Evolutionary conservation across 2,329 filamentous ascomycete genomes (phyloP), one percentile per base, ranked within the genome.

Genomic region (Endocalyx cinctus): DNA sequence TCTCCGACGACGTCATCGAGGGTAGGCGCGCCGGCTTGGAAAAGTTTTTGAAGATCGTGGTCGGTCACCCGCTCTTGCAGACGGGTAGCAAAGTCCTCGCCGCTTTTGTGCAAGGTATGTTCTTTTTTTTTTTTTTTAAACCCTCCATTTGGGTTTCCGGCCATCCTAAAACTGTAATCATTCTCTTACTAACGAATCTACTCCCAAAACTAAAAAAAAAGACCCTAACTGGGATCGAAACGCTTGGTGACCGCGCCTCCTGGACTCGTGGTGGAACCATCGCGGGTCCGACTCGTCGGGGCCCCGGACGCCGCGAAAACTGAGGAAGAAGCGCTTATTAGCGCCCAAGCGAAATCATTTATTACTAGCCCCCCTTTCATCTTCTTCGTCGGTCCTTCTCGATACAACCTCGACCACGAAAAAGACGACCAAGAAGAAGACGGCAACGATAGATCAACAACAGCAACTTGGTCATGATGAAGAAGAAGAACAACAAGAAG

Each of bases 1-100:
- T 98, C 69, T 94, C 86, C 54, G 92, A 98, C 66, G 89, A 95
- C 59, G 90, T 98, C 54, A 98, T 98, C 59, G 92, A 97, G 70
- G 87, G 94, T 55, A 74, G 92, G 34, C 74, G 90, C 44, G 86
- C 90, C 50, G 92, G 92, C 1, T 69, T 98, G 47, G 89, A 98
- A 69, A 80, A 94, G 58, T 98, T 98, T 59, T 66, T 98, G 58
- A 89, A 92, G 76, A 97, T 97, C 57, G 92, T 98, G 10, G 92
- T 95, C 1, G 90, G 92, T 1, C 92, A 98, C 62, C 92, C 92
- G 50, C 70, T 98, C 52, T 66, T 98, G 64, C 92, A 98, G 76
- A 98, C 92, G 18, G 92, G 92, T 33, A 96, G 88, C 63, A 95
- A 97, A 66, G 92, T 98, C 38, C 65, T 98, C 52, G 90, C 89